Evolutionary conservation across 352 stramenopile species (phyloP), one percentile per base, ranked within the genome.

Genomic region (Saprolegnia parasitica): DNA sequence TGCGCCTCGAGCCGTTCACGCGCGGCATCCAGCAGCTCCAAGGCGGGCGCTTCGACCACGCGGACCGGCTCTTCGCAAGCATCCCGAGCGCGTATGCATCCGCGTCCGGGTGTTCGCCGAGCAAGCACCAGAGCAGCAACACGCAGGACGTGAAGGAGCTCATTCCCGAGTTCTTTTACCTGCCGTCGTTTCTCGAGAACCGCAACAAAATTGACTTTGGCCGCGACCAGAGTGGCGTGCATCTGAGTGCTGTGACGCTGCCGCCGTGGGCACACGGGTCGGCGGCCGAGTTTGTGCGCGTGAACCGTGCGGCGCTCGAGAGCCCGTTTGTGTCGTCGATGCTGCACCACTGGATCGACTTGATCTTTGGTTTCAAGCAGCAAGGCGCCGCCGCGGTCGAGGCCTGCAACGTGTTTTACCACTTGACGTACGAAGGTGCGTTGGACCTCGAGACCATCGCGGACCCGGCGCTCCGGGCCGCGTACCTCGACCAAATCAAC

Each of bases 91-190:
- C 96, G 16, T 99, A 95, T 90, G 90, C 98, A 23, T 89, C 80
- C 16, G 81, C 83, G 9, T 81, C 84, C 0, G 82, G 84, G 0
- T 54, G 29, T 21, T 70, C 58, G 21, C 58, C 24, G 23, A 67
- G 29, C n/a, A 15, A n/a, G 13, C 71, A 83, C 40, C 79, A 91
- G 64, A 83, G 68, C 21, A 91, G 87, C 54, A 81, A 78, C 21
- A 95, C 96, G 1, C 92, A 95, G 49, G 97, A 99, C 76, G 96
- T 99, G 16, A 99, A 99, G 78, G 98, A 99, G 74, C 77, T 99
- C 13, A 99, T 93, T 18, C 97, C 98, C 13, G 98, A 99, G 80
- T 99, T 97, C 75, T 99, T 98, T 74, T 97, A 95, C 47, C 86
- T 98, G 32, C 87, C 95, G 26, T 81, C 91, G 16, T 99, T 99